phyloP scores from a whole-genome alignment of 345 rosid species.

The Toxicodendron radicans region DNA sequence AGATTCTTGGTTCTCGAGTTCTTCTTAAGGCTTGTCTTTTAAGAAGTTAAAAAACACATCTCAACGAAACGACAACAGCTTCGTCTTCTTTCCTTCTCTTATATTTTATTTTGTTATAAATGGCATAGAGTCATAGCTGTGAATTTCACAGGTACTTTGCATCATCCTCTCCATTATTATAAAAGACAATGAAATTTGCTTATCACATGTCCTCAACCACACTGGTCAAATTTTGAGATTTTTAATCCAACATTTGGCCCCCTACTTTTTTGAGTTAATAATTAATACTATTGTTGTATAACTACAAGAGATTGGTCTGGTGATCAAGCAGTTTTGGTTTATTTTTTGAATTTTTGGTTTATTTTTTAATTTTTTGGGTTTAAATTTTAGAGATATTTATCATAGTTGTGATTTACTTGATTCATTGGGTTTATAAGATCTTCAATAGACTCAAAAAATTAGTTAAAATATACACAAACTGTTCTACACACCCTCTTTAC shows the following conservation, averaged over 20 bases:
- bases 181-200: neutral
- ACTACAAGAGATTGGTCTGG: no score
- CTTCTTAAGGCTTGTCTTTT: neutral
- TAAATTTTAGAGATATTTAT: no score
- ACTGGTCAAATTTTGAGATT: neutral
- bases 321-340: no score
- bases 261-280: neutral
- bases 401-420: no score
- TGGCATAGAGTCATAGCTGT: neutral
- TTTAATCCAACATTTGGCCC: neutral
- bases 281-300: neutral
- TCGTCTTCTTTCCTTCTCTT: neutral
- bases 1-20: no score
- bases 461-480: no score
- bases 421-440: no score
- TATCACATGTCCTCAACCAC: neutral
- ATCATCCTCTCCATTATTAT: neutral
- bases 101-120: neutral
- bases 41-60: neutral
- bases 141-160: neutral
- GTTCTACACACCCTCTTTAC: no score
- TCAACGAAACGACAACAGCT: neutral
- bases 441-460: no score
- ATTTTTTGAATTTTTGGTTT: no score
- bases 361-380: no score